Evolutionary conservation across 2,329 filamentous ascomycete species (phyloP).

Genomic region (Fusarium gaditjirri): DNA sequence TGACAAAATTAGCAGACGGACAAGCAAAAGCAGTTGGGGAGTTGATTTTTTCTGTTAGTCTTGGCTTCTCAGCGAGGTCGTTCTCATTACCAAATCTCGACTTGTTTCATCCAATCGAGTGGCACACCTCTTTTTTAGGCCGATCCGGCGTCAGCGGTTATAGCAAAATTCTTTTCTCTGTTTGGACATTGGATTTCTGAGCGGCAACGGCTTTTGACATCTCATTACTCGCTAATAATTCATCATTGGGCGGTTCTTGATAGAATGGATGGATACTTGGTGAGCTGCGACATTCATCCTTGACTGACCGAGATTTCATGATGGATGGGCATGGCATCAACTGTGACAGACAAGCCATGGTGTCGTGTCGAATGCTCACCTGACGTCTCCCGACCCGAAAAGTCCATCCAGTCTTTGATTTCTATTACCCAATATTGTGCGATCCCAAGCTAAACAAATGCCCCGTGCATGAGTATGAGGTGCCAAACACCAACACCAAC

Average conservation of each 20-base stretch:
- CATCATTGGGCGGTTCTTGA: slow-evolving; percentile 21
- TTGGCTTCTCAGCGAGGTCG: slow-evolving; percentile 42
- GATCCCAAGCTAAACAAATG: slow-evolving; percentile 47
- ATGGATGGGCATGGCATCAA: slow-evolving; percentile 1
- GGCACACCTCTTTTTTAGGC: slow-evolving; percentile 34
- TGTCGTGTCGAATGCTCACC: slow-evolving; percentile 44
- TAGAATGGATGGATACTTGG: neutral
- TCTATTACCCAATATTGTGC: slow-evolving; percentile 60
- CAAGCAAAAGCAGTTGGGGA: slow-evolving; percentile 2
- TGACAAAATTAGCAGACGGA: slow-evolving; percentile 30
- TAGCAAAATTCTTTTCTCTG: slow-evolving; percentile 31
- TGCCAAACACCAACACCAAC: slow-evolving; percentile 36
- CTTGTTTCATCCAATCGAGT: slow-evolving; percentile 46
- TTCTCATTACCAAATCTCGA: slow-evolving; percentile 53
- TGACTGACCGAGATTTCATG: slow-evolving; percentile 5
- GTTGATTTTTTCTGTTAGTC: slow-evolving; percentile 34
- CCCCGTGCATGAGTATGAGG: slow-evolving; percentile 36
- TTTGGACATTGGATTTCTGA: slow-evolving; percentile 20
- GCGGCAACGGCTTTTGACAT: slow-evolving; percentile 28
- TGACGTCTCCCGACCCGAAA: slow-evolving; percentile 39
- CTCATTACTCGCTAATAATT: slow-evolving; percentile 29
- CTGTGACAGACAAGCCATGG: slow-evolving; percentile 27
- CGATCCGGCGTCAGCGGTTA: slow-evolving; percentile 38
- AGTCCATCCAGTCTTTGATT: slow-evolving; percentile 57
- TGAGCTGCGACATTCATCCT: slow-evolving; percentile 2